Percentiles rank a stretch among this genome's conserved stretches.
These are phyloP conservation scores for Haberlea rhodopensis DNA, from an alignment of 257 asterid species.

Conservation along the genomic window DNA sequence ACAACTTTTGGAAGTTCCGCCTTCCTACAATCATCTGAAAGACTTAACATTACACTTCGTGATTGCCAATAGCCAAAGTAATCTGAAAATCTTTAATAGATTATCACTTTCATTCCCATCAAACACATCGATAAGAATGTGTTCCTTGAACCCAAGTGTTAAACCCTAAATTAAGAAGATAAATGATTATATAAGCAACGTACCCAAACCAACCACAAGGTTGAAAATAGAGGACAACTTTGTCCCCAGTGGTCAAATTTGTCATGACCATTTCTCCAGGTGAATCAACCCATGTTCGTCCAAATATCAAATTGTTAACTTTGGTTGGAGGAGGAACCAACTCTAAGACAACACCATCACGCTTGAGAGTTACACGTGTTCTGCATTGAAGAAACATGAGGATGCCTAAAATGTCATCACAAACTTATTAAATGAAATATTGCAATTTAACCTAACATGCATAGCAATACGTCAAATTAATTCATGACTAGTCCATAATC, in stretches of 20 bases:
- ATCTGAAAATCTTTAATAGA: background rate
- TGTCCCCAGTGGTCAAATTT: slow-evolving; percentile 92
- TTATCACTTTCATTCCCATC: background rate
- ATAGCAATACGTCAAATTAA: too few species aligned
- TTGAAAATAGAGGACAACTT: slow-evolving; percentile 90
- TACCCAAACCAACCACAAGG: slow-evolving; percentile 99
- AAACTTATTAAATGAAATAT: background rate
- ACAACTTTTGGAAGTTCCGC: background rate
- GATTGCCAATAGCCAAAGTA: background rate
- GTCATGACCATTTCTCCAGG: slow-evolving; percentile 94
- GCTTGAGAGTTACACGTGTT: slow-evolving; percentile 81
- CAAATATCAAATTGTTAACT: slow-evolving; percentile 89
- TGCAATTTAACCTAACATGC: too few species aligned
- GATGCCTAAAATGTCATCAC: slow-evolving; percentile 8
- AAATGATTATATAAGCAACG: slow-evolving; percentile 22
- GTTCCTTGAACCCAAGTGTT: too few species aligned
- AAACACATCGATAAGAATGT: background rate
- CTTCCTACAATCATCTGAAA: slow-evolving; percentile 1
- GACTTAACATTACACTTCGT: background rate
- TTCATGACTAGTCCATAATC: slow-evolving; percentile 3
- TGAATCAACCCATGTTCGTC: slow-evolving; percentile 99
- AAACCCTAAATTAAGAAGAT: background rate
- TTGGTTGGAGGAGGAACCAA: slow-evolving; percentile 97
- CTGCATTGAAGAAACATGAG: slow-evolving; percentile 42
- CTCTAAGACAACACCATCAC: slow-evolving; percentile 74